These are phyloP conservation scores for Oxyria digyna DNA, from an alignment of 148 eudicot species.

Conservation along the genomic window DNA sequence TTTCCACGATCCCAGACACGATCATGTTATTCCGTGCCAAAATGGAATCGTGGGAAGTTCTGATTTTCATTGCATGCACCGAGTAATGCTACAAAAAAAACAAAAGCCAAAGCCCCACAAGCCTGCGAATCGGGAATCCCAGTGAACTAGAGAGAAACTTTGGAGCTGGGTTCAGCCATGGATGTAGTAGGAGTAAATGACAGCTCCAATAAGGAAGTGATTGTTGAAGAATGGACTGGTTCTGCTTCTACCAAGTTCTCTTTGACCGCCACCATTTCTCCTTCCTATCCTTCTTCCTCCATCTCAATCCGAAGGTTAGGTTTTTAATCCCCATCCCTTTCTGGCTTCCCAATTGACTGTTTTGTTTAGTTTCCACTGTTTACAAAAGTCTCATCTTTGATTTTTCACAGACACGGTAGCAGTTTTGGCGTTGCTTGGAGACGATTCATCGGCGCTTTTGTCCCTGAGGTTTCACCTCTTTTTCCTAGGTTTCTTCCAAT, in stretches of 20 bases:
- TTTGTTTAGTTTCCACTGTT: neutral
- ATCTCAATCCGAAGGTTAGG: slow-evolving; percentile 21
- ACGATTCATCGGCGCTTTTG: slow-evolving; percentile 65
- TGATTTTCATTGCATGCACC: neutral
- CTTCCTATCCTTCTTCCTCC: slow-evolving; percentile 26
- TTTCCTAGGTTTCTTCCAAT: neutral
- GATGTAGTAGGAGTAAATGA: neutral
- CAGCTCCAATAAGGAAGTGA: slow-evolving; percentile 1
- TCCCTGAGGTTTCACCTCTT: slow-evolving; percentile 52
- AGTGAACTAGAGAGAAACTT: neutral
- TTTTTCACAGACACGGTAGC: slow-evolving; percentile 23
- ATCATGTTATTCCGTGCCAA: neutral
- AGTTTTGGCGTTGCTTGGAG: slow-evolving; percentile 35
- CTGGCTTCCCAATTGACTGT: neutral
- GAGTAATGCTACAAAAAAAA: neutral
- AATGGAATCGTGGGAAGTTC: neutral
- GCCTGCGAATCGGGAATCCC: neutral
- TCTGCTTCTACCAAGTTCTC: slow-evolving; percentile 44
- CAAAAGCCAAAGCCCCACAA: neutral
- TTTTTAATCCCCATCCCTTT: neutral
- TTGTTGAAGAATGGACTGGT: slow-evolving; percentile 71
- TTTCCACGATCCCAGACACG: neutral
- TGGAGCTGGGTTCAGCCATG: neutral
- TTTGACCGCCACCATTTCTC: slow-evolving; percentile 45
- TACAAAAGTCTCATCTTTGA: neutral